Evolutionary conservation across 2,329 filamentous ascomycete genomes (phyloP), one percentile per base, ranked within the genome.

Genomic region (Coniochaeta sp.): DNA sequence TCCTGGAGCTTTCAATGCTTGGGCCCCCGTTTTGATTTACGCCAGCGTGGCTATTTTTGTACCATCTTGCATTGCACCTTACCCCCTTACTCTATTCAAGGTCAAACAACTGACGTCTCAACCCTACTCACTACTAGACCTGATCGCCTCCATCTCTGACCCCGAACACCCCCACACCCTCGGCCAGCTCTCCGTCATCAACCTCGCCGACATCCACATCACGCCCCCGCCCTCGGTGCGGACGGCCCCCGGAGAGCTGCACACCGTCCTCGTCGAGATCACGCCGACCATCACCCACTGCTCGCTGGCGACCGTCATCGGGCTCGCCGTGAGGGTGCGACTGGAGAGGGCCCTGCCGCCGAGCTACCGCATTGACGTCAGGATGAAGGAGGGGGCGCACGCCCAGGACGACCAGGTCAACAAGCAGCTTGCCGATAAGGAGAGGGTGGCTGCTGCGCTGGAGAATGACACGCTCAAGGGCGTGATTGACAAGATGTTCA

Each of bases 201-300:
- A 95, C 60, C 83, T 99, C n/a, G 85, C 88, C 28, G 94, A 99
- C 69, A 96, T 99, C 61, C 78, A 82, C 62, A 89, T 99, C 59
- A 76, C 75, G 42, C 81, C 85, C 48, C 79, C 86, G 6, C 78
- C 85, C n/a, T 31, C 73, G 74, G 55, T 74, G 9, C 70, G 71
- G 8, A 78, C 71, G 26, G 71, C 73, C 51, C 69, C 74, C 14
- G 71, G 75, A 71, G 83, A 64, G 64, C 80, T 79, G 73, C 91
- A 75, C 71, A 85, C 76, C 33, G 90, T 97, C 31, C 79, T 86
- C 3, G 90, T 99, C 40, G 82, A 95, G 62, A 86, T 99, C 59
- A 99, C 94, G 10, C 94, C 94, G 9, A 99, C 94, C 24, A 94
- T 97, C 64, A 95, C 92, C 14, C 94, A 97, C 70, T 99, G 94